Evolutionary conservation across 805 yeast species (phyloP).

Genomic region (Barnettozyma sp.): DNA sequence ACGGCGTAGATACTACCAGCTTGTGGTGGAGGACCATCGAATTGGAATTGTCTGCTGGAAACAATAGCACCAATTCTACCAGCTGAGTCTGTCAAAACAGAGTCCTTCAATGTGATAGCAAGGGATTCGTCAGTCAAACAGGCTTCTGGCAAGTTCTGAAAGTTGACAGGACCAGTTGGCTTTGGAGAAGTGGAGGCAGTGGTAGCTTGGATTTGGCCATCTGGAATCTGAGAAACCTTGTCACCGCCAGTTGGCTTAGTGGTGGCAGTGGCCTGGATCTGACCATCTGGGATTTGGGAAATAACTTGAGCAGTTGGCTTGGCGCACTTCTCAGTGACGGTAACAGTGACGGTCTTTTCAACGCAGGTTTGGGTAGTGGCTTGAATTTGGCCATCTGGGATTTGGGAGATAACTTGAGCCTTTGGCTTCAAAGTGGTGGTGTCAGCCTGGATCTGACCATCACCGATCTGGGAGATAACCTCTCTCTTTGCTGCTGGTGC

Average conservation of each 20-base stretch:
- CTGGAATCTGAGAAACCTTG: conserved; percentile 7
- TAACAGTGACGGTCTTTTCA: conserved; percentile 28
- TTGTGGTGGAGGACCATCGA: conserved; percentile 84
- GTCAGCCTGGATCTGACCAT: conserved; percentile 22
- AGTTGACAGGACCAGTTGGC: conserved; percentile 23
- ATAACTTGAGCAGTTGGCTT: conserved; percentile 22
- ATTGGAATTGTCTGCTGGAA: conserved; percentile 79
- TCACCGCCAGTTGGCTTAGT: conserved; percentile 7
- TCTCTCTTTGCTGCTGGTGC: conserved; percentile 14
- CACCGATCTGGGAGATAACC: conserved; percentile 20
- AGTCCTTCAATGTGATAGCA: conserved; percentile 44
- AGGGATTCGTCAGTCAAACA: conserved; percentile 46
- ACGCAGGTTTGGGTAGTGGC: conserved; percentile 20
- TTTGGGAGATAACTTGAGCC: conserved; percentile 23
- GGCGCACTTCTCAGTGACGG: conserved; percentile 10
- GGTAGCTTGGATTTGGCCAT: conserved; percentile 14
- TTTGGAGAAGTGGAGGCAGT: conserved; percentile 19
- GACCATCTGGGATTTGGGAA: conserved; percentile 28
- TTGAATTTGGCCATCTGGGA: conserved; percentile 29
- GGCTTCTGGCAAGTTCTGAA: conserved; percentile 28
- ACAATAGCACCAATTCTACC: conserved; percentile 77
- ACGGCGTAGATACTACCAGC: conserved; percentile 67
- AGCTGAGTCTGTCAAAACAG: conserved; percentile 47
- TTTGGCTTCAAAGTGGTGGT: conserved; percentile 10
- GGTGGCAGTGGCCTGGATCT: conserved; percentile 23